Evolutionary conservation across 306 rosid species (phyloP).

Genomic region (Cyclanthera cordifolia): DNA sequence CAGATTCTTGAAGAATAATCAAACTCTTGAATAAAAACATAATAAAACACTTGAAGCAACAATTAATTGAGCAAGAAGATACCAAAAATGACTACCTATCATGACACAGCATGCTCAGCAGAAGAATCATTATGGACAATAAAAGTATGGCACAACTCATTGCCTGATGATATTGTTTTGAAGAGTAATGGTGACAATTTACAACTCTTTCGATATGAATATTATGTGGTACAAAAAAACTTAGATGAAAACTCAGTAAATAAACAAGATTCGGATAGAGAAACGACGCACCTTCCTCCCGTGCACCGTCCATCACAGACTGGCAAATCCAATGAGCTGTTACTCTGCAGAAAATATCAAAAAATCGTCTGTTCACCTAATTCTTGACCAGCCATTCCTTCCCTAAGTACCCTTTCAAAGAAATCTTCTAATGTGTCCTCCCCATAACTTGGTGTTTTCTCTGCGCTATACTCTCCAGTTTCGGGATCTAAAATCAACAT

Average conservation of each 20-base stretch:
- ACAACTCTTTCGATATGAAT: slow-evolving; percentile 3
- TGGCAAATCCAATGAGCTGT: neutral
- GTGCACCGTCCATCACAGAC: neutral
- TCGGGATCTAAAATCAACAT: slow-evolving; percentile 81
- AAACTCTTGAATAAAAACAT: slow-evolving; percentile 9
- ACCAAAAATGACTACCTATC: slow-evolving; percentile 7
- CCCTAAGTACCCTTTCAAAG: slow-evolving; percentile 64
- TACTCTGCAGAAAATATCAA: slow-evolving; percentile 15
- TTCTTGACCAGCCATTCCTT: slow-evolving; percentile 97
- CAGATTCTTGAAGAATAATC: slow-evolving; percentile 11
- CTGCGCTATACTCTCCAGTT: slow-evolving; percentile 78
- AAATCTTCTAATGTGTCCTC: slow-evolving; percentile 83
- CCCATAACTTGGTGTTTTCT: slow-evolving; percentile 87
- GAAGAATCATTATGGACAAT: slow-evolving; percentile 8
- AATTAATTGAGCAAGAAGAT: slow-evolving; percentile 6
- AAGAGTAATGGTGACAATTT: slow-evolving; percentile 12
- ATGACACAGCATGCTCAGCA: slow-evolving; percentile 15
- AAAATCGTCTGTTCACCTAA: slow-evolving; percentile 79
- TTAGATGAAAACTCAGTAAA: slow-evolving; percentile 4
- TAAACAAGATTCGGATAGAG: neutral
- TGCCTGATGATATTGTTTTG: slow-evolving; percentile 13
- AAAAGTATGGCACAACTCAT: slow-evolving; percentile 12
- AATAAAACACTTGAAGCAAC: slow-evolving; percentile 9
- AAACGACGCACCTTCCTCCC: slow-evolving; percentile 7
- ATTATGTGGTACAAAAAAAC: neutral